Evolutionary conservation across 2,329 filamentous ascomycete genomes (phyloP).

Genomic region (Dactylellina haptotyla): DNA sequence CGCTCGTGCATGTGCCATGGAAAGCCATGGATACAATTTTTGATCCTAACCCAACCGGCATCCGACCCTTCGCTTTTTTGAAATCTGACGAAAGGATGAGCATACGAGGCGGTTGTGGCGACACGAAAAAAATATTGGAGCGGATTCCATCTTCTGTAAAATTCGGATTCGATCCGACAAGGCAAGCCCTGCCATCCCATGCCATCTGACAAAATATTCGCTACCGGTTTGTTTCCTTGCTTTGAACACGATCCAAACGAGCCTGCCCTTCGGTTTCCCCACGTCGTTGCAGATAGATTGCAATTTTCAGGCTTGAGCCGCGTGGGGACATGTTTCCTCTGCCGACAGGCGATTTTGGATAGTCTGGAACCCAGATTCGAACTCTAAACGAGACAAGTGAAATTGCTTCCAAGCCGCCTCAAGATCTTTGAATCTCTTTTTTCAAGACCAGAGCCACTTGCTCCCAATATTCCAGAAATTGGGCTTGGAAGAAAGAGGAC

Average conservation of each 20-base stretch:
- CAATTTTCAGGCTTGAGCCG: conserved; percentile 40
- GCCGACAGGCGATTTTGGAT: conserved; percentile 19
- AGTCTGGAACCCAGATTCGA: conserved; percentile 21
- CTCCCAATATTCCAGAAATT: background rate
- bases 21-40: conserved; percentile 22
- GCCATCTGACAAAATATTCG: conserved; percentile 33
- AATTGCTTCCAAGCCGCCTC: conserved; percentile 11
- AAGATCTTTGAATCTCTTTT: conserved; percentile 1
- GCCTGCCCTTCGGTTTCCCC: conserved; percentile 22
- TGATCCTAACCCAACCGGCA: conserved; percentile 13
- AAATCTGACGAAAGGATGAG: conserved; percentile 7
- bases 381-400: conserved; percentile 11
- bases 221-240: conserved; percentile 28
- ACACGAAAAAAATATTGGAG: conserved; percentile 12
- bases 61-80: background rate
- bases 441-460: no score
- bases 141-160: background rate
- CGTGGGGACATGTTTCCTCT: conserved; percentile 49
- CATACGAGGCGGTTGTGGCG: conserved; percentile 32
- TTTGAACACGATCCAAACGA: conserved; percentile 17
- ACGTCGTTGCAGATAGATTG: conserved; percentile 46
- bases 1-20: conserved; percentile 42
- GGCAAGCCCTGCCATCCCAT: conserved; percentile 29
- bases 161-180: conserved; percentile 44
- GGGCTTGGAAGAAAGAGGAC: conserved; percentile 8